phyloP scores from a whole-genome alignment of 2,329 filamentous ascomycete species.

The Cucurbitaria berberidis region DNA sequence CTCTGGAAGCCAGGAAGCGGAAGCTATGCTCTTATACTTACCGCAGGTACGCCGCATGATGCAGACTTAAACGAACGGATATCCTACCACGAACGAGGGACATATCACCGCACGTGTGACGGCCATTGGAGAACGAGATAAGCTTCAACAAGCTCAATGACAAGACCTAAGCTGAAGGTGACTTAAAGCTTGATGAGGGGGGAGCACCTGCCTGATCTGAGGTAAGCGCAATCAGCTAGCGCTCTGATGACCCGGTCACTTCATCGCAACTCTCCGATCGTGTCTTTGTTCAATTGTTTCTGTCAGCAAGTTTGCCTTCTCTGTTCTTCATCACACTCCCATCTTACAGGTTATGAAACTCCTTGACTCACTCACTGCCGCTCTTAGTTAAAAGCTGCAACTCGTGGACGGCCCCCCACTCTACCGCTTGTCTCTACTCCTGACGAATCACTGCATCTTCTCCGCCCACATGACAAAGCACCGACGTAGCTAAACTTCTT shows the following conservation, averaged over 20 bases:
- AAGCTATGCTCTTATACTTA: constrained; percentile 8
- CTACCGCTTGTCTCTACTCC: background rate
- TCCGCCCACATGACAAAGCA: no score
- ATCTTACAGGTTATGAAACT: no score
- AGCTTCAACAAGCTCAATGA: constrained; percentile 23
- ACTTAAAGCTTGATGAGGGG: constrained; percentile 24
- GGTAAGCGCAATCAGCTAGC: constrained; percentile 21
- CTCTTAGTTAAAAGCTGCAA: no score
- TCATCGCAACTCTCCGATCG: constrained; percentile 10
- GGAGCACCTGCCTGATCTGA: constrained; percentile 27
- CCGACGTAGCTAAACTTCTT: no score
- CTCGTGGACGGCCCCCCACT: background rate
- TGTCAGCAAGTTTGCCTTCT: background rate
- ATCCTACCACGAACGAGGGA: background rate
- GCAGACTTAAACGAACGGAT: background rate
- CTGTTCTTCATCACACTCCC: background rate
- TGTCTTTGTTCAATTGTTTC: background rate
- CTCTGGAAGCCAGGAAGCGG: background rate
- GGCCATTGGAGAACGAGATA: constrained; percentile 23
- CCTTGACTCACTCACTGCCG: no score
- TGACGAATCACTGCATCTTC: background rate
- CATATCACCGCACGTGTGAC: constrained; percentile 19
- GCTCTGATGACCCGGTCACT: constrained; percentile 8
- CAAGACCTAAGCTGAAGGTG: constrained; percentile 9
- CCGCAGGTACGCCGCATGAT: background rate